These are phyloP conservation scores for Dactylonectria macrodidyma DNA, from an alignment of 2,329 filamentous ascomycete genomes.

Conservation along the genomic window DNA sequence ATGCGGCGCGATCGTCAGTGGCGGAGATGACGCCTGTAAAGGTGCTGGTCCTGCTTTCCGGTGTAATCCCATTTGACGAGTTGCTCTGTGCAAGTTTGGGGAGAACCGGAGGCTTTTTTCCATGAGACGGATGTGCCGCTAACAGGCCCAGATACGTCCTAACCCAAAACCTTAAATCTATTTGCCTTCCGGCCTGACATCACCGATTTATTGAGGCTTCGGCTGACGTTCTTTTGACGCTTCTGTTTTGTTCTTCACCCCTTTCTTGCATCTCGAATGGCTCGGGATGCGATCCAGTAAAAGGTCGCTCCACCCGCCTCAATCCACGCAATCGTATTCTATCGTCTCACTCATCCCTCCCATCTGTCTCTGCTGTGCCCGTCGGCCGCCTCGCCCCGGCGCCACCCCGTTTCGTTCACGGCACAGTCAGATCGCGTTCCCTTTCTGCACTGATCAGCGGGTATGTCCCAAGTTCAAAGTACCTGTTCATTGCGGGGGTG, in stretches of 20 bases:
- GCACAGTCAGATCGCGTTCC: not conserved
- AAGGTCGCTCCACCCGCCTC: not conserved
- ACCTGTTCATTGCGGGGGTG: not conserved
- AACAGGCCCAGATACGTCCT: not conserved
- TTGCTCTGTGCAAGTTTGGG: not conserved
- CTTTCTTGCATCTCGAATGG: no score
- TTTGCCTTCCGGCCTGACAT: no score
- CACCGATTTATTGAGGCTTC: no score
- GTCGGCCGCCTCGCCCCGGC: not conserved
- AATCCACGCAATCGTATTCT: not conserved
- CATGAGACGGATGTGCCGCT: not conserved
- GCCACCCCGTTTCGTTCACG: not conserved
- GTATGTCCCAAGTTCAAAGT: not conserved
- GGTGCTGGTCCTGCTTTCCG: no score
- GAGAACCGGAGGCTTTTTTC: not conserved
- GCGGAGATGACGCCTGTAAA: constrained; percentile 16
- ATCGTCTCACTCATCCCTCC: not conserved
- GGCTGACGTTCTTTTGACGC: no score
- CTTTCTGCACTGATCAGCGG: not conserved
- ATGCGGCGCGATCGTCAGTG: constrained; percentile 25
- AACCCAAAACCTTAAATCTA: constrained; percentile 20
- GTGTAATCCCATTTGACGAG: not conserved
- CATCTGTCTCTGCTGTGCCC: not conserved
- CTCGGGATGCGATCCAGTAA: no score
- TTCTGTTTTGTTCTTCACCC: no score